Evolutionary conservation across 1,139 yeast species (phyloP).

Genomic region (Yamadazyma dushanensis): DNA sequence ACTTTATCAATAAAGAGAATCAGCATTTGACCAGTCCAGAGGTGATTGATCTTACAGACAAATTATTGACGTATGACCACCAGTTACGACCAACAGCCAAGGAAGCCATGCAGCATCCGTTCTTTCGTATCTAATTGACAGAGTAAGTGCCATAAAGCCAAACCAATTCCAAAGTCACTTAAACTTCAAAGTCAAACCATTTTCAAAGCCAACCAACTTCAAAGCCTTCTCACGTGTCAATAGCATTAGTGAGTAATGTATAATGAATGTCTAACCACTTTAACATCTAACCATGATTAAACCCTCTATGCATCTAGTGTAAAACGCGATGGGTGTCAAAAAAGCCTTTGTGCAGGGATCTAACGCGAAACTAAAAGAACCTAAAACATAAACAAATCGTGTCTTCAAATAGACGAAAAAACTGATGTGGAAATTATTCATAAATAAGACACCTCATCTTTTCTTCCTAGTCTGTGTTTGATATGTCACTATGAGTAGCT

Average conservation of each 20-base stretch:
- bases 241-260: too few relatives aligned
- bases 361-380: slow-evolving; percentile 2
- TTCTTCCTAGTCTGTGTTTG: too few relatives aligned
- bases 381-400: slow-evolving; percentile 1
- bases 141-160: too few relatives aligned
- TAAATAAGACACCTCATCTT: too few relatives aligned
- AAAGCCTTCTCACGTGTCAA: too few relatives aligned
- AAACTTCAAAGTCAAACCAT: too few relatives aligned
- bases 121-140: slow-evolving; percentile 49
- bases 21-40: slow-evolving; percentile 66
- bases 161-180: too few relatives aligned
- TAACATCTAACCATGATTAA: background rate
- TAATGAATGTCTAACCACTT: too few relatives aligned
- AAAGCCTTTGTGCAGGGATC: slow-evolving; percentile 1
- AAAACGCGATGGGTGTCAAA: background rate
- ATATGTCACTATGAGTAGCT: background rate
- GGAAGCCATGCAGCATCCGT: slow-evolving; percentile 80
- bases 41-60: slow-evolving; percentile 80
- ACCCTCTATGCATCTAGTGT: background rate
- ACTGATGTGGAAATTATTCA: background rate
- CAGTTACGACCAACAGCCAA: slow-evolving; percentile 91
- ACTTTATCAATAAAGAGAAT: slow-evolving; percentile 76
- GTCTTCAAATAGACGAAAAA: slow-evolving; percentile 4
- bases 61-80: slow-evolving; percentile 85
- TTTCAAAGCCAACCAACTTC: background rate